Evolutionary conservation across 2,329 filamentous ascomycete genomes (phyloP).

Genomic region (Colletotrichum godetiae): DNA sequence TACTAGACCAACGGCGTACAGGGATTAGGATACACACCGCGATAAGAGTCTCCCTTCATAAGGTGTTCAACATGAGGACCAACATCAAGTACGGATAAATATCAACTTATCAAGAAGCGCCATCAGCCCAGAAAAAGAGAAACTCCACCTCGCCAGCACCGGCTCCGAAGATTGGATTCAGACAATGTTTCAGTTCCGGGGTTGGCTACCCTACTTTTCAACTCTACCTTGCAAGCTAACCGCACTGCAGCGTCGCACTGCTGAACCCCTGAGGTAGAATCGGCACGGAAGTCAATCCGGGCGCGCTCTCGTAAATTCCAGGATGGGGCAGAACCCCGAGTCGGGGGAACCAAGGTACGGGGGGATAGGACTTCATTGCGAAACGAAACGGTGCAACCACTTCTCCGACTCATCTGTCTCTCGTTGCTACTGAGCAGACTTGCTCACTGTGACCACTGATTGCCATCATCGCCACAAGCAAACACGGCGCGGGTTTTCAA

Average conservation of each 20-base stretch:
- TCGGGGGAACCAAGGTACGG: not conserved
- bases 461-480: slow-evolving; percentile 18
- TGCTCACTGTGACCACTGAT: not conserved
- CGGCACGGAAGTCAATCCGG: not conserved
- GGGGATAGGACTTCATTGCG: slow-evolving; percentile 7
- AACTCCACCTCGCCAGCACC: slow-evolving; percentile 8
- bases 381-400: slow-evolving; percentile 29
- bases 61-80: too few species aligned
- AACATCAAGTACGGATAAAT: too few species aligned
- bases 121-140: not conserved
- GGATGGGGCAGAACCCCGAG: slow-evolving; percentile 19
- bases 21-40: too few species aligned
- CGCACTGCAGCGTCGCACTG: too few species aligned
- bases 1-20: too few species aligned
- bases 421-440: not conserved
- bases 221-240: not conserved
- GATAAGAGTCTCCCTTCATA: not conserved
- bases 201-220: not conserved
- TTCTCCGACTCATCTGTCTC: slow-evolving; percentile 5
- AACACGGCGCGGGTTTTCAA: slow-evolving; percentile 3
- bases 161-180: slow-evolving; percentile 25
- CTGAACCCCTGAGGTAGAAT: too few species aligned
- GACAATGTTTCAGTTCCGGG: slow-evolving; percentile 27
- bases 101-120: too few species aligned
- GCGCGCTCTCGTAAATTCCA: slow-evolving; percentile 8